Conservation (phyloP, 169 alveolate genomes). For the Eimeria acervulina region DNA sequence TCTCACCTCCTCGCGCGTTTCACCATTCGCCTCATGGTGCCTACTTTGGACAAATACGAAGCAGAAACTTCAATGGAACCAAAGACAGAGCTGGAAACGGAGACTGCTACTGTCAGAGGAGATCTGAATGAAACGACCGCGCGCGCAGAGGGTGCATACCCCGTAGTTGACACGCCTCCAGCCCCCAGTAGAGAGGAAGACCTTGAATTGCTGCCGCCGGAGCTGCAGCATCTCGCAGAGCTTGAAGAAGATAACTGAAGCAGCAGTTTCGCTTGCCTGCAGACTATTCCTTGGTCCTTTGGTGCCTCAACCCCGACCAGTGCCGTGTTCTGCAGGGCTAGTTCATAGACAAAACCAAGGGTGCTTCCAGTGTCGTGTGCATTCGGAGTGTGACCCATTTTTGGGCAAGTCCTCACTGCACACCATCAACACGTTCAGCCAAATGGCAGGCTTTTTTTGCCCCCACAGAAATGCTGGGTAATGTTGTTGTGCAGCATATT, state of each 20-base stretch:
- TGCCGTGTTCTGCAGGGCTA: neutral
- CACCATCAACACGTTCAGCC: neutral
- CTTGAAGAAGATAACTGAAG: slow-evolving; percentile 35
- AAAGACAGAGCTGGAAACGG: neutral
- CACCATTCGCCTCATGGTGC: slow-evolving; percentile 86
- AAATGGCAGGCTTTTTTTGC: neutral
- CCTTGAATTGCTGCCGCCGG: slow-evolving; percentile 72
- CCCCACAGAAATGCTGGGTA: neutral
- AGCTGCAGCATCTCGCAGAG: slow-evolving; percentile 77
- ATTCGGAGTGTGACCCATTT: neutral
- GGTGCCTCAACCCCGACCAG: neutral
- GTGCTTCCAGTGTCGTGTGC: neutral
- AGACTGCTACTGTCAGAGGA: neutral
- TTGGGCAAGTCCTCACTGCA: neutral
- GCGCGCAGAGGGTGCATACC: neutral
- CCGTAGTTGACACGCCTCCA: neutral
- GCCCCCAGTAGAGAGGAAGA: neutral
- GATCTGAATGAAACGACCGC: neutral
- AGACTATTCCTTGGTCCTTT: neutral
- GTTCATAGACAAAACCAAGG: neutral
- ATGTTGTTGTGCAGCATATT: neutral
- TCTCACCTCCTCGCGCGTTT: slow-evolving; percentile 87
- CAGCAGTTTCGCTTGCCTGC: neutral
- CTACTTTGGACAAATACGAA: slow-evolving; percentile 43
- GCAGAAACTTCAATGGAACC: slow-evolving; percentile 15